phyloP scores from a whole-genome alignment of 352 stramenopile genomes.

The Globisporangium paroecandrum region DNA sequence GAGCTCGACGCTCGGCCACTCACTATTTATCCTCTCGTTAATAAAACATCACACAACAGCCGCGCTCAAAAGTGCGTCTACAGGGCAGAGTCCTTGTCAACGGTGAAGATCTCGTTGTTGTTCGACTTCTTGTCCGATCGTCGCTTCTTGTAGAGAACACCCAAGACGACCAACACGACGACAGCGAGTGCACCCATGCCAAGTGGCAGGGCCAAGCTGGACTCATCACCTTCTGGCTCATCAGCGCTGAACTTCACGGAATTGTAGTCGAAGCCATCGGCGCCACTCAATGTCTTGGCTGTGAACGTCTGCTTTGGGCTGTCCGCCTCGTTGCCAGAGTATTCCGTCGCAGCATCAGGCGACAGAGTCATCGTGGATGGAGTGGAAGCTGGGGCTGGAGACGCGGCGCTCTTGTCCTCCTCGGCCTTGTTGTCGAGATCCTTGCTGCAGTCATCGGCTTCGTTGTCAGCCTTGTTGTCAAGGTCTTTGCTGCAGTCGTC shows the following conservation, averaged over 20 bases:
- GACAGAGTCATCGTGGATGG: constrained; percentile 33
- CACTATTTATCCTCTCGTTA: constrained; percentile 26
- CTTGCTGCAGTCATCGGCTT: constrained; percentile 19
- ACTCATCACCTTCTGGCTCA: constrained; percentile 16
- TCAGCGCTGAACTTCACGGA: constrained; percentile 36
- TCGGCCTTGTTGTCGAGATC: constrained; percentile 16
- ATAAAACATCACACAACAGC: constrained; percentile 12
- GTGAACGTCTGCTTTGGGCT: constrained; percentile 19
- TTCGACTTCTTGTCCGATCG: constrained; percentile 47
- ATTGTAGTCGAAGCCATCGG: constrained; percentile 30
- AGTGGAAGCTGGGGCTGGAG: constrained; percentile 16
- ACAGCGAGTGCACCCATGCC: constrained; percentile 33
- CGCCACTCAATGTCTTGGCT: constrained; percentile 18
- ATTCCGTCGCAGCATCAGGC: constrained; percentile 21
- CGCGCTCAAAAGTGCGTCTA: constrained; percentile 41
- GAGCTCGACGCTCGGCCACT: constrained; percentile 23
- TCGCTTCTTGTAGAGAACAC: constrained; percentile 63
- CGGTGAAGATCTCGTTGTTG: constrained; percentile 67
- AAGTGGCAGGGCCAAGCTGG: constrained; percentile 21
- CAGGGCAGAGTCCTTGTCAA: constrained; percentile 75
- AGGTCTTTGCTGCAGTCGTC: constrained; percentile 15
- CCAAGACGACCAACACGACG: constrained; percentile 44
- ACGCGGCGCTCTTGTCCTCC: not conserved
- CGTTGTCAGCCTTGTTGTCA: constrained; percentile 27
- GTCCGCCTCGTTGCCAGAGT: constrained; percentile 31